Evolutionary conservation across 2,329 filamentous ascomycete species (phyloP), one percentile per base, ranked within the genome.

Genomic region (Thielaviopsis populi): DNA sequence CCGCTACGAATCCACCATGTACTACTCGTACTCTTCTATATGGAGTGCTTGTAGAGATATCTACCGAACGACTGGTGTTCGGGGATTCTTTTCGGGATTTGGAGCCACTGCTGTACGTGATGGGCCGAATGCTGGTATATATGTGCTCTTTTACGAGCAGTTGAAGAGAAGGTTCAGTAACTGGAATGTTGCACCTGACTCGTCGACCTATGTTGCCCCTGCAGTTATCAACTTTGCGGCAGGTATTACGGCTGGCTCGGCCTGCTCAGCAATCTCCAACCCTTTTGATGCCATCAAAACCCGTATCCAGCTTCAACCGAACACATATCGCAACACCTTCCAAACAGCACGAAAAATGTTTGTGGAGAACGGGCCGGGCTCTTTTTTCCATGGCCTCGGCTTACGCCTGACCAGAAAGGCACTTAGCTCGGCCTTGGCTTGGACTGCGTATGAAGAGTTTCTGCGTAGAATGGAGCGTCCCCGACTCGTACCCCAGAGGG

Each of bases 251-350:
- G 91, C 92, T 2, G 92, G 90, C 0, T 87, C 86, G 1, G 76
- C 88, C 37, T 95, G 91, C 63, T 96, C 91, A 0, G 86, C 87
- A 3, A 80, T 97, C 43, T 96, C 94, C 8, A 99, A 99, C 73
- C 94, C 94, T 0, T 97, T 97, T 70, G 94, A 99, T 74, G 91
- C 91, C 0, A 85, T 97, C 73, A 99, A 99, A 77, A 99, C 94
- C 24, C 79, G 94, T 60, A 84, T 99, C 69, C 94, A 99, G 75
- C 79, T 99, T 41, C 89, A 95, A 77, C 94, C 94, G 2, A 79
- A 78, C 6, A 80, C 83, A 65, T 99, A 97, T 71, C 79, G 80
- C 41, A 96, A 97, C 70, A 89, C 92, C 80, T 74, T 88, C 68
- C 84, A 88, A 67, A 90, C 91, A 0, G 84, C 81, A 48, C 81